phyloP scores from a whole-genome alignment of 345 rosid species.

The Brassica cretica region DNA sequence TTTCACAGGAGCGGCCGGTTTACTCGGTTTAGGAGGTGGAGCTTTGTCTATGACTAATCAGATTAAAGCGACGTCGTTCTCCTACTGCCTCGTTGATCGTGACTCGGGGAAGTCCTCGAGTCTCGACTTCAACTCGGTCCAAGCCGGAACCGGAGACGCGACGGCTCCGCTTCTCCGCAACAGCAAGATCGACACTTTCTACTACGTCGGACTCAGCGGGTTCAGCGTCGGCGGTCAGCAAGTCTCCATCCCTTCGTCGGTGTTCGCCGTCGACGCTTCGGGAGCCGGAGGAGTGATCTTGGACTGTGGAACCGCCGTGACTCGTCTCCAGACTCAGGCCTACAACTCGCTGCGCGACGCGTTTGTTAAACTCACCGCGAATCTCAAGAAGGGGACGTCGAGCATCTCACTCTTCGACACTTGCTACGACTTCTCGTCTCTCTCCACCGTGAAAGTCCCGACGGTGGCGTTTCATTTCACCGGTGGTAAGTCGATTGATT shows the following conservation, averaged over 20 bases:
- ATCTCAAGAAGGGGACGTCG: constrained; percentile 41
- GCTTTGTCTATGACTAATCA: constrained; percentile 66
- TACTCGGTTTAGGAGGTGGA: constrained; percentile 94
- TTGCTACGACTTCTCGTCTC: constrained; percentile 77
- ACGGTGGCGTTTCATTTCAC: constrained; percentile 71
- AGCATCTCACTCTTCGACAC: constrained; percentile 85
- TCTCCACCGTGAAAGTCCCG: constrained; percentile 64
- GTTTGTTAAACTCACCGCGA: constrained; percentile 46
- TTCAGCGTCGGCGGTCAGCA: constrained; percentile 79
- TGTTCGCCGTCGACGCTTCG: constrained; percentile 57
- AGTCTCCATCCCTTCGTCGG: constrained; percentile 57
- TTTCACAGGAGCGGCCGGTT: constrained; percentile 79
- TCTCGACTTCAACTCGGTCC: constrained; percentile 76
- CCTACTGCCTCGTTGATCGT: constrained; percentile 87
- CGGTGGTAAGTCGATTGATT: constrained; percentile 50
- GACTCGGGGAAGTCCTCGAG: constrained; percentile 65
- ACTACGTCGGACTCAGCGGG: constrained; percentile 77
- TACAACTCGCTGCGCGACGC: constrained; percentile 78
- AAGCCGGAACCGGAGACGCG: constrained; percentile 42
- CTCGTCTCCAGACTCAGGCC: constrained; percentile 81
- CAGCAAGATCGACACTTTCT: constrained; percentile 70
- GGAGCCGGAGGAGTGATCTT: constrained; percentile 84
- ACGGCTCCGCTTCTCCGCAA: constrained; percentile 61
- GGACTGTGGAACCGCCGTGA: constrained; percentile 91
- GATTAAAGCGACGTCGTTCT: constrained; percentile 72